These are phyloP conservation scores for Sporopachydermia cereana DNA, from an alignment of 1,139 yeast species.

Conservation along the genomic window DNA sequence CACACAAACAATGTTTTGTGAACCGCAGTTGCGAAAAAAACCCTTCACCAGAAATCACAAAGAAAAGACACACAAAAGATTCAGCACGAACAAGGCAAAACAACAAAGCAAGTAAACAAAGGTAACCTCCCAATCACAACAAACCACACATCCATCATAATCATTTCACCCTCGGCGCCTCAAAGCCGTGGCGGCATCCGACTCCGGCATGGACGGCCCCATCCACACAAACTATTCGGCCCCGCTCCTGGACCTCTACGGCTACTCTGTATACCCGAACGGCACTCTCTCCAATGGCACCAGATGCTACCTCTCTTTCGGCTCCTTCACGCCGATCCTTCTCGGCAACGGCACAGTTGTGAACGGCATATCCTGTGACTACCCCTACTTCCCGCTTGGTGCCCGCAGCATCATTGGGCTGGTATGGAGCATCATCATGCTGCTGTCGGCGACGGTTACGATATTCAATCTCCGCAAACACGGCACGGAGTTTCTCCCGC, in stretches of 20 bases:
- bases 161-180: too few species aligned
- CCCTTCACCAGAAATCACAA: too few species aligned
- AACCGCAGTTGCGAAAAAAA: too few species aligned
- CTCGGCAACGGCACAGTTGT: slow-evolving; percentile 15
- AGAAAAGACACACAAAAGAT: too few species aligned
- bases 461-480: slow-evolving; percentile 17
- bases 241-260: slow-evolving; percentile 13
- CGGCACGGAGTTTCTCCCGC: slow-evolving; percentile 13
- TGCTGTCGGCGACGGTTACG: slow-evolving; percentile 15
- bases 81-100: too few species aligned
- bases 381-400: slow-evolving; percentile 15
- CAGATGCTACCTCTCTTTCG: slow-evolving; percentile 18
- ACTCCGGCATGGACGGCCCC: slow-evolving; percentile 3
- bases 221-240: slow-evolving; percentile 8
- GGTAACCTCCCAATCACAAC: too few species aligned
- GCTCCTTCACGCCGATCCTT: slow-evolving; percentile 15
- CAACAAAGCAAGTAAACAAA: too few species aligned
- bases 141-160: too few species aligned
- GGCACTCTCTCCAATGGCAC: slow-evolving; percentile 20
- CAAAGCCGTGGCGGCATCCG: too few species aligned
- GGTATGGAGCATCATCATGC: slow-evolving; percentile 14
- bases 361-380: slow-evolving; percentile 16
- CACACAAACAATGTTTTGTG: too few species aligned
- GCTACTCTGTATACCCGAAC: slow-evolving; percentile 16
- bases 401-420: slow-evolving; percentile 18